phyloP scores from a whole-genome alignment of 2,329 filamentous ascomycete species.

The Orbilia blumenaviensis region DNA sequence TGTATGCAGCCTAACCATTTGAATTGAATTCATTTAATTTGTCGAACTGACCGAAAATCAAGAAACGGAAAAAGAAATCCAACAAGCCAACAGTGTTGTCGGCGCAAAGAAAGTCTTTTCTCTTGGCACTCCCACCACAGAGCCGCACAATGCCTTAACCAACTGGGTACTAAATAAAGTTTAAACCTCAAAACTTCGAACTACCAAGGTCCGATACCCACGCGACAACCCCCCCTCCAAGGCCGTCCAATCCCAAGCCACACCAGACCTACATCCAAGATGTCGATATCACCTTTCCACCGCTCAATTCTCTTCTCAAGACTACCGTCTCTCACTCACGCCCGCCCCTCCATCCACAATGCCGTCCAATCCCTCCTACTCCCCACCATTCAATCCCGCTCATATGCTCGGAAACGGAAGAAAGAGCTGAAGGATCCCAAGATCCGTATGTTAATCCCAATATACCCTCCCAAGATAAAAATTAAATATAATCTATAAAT shows the following conservation, averaged over 20 bases:
- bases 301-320: conserved; percentile 53
- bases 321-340: conserved; percentile 25
- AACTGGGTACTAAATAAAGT: not conserved
- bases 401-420: conserved; percentile 31
- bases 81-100: conserved; percentile 29
- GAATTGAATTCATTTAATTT: not conserved
- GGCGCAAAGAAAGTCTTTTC: conserved; percentile 3
- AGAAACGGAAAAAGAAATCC: not conserved
- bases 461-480: not conserved
- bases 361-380: conserved; percentile 26
- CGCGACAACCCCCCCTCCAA: not conserved
- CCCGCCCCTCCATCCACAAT: conserved; percentile 36
- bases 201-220: not conserved
- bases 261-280: not conserved
- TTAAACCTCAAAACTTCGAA: conserved; percentile 10
- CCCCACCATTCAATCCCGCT: conserved; percentile 35
- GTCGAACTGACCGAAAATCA: not conserved
- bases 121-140: conserved; percentile 30
- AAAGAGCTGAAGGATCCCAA: conserved; percentile 30
- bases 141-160: not conserved
- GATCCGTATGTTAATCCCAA: conserved; percentile 25
- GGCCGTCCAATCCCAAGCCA: not conserved
- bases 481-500: too few species aligned
- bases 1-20: too few species aligned
- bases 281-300: conserved; percentile 53